phyloP scores from a whole-genome alignment of 2,329 filamentous ascomycete genomes.

The Arthroderma sp. region DNA sequence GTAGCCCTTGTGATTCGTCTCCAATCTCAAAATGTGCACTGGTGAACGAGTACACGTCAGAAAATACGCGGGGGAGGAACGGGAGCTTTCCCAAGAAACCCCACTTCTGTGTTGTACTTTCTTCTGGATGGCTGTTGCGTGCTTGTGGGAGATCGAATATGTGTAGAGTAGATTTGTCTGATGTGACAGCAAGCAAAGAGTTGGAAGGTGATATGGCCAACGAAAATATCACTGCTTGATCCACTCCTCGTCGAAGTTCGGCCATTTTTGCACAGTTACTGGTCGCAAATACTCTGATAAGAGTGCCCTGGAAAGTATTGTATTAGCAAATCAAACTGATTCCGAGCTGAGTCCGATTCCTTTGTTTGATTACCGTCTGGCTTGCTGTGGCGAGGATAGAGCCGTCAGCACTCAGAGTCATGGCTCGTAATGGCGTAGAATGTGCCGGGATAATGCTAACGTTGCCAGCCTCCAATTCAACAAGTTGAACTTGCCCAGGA shows the following conservation, averaged over 20 bases:
- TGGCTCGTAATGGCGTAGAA: constrained; percentile 60
- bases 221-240: constrained; percentile 75
- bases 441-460: constrained; percentile 93
- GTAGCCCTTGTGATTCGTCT: constrained; percentile 45
- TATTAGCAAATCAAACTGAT: neutral
- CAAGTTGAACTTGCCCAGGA: constrained; percentile 75
- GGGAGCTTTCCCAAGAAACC: constrained; percentile 73
- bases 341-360: neutral
- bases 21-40: constrained; percentile 71
- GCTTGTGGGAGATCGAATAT: constrained; percentile 67
- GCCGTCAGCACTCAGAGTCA: constrained; percentile 68
- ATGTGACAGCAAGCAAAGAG: constrained; percentile 73
- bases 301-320: constrained; percentile 50
- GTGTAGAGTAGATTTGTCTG: constrained; percentile 91
- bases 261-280: constrained; percentile 65
- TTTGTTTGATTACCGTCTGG: constrained; percentile 45
- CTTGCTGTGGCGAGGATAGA: constrained; percentile 79
- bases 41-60: constrained; percentile 76
- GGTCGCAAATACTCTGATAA: constrained; percentile 76
- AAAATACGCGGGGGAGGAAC: constrained; percentile 73
- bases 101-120: constrained; percentile 42
- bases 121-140: constrained; percentile 15
- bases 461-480: constrained; percentile 62
- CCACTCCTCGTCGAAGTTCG: constrained; percentile 78
- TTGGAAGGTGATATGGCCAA: constrained; percentile 76